Percentiles rank a stretch among this genome's conserved stretches.
Evolutionary conservation across 352 stramenopile genomes (phyloP).

Genomic region (Chrysophaeum taylorii): DNA sequence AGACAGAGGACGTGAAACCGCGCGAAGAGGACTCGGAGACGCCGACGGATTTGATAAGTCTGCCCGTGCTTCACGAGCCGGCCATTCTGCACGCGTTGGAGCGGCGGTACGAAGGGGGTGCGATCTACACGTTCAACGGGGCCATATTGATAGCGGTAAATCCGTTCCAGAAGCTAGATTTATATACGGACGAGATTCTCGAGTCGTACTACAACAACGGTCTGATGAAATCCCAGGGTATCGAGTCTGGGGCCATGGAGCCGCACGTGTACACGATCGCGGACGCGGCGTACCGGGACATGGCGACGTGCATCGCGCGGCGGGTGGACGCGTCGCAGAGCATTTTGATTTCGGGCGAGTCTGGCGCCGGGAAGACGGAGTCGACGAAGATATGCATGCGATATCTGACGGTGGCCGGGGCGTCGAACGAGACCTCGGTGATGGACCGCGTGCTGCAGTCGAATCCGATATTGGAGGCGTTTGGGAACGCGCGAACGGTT

Average conservation of each 20-base stretch:
- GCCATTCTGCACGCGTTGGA: slow-evolving; percentile 70
- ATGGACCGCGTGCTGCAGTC: slow-evolving; percentile 75
- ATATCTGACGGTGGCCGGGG: slow-evolving; percentile 71
- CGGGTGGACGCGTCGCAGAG: slow-evolving; percentile 29
- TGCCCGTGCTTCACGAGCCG: slow-evolving; percentile 66
- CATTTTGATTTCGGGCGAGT: slow-evolving; percentile 84
- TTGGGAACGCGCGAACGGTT: slow-evolving; percentile 90
- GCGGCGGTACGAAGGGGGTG: slow-evolving; percentile 40
- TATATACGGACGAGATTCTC: slow-evolving; percentile 51
- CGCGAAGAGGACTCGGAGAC: background rate
- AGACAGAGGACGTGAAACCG: slow-evolving; percentile 3
- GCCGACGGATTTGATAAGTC: background rate
- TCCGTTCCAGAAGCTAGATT: slow-evolving; percentile 49
- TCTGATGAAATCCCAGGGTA: background rate
- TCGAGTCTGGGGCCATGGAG: background rate
- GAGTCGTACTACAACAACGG: slow-evolving; percentile 33
- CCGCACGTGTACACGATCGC: slow-evolving; percentile 56
- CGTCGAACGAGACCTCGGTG: background rate
- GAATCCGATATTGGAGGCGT: slow-evolving; percentile 91
- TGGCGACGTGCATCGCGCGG: slow-evolving; percentile 31
- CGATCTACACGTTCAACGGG: slow-evolving; percentile 64
- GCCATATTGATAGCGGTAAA: slow-evolving; percentile 58
- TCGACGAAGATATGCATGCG: slow-evolving; percentile 93
- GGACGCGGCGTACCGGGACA: slow-evolving; percentile 57
- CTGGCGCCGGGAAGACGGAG: slow-evolving; percentile 81